These are phyloP conservation scores for Schizothecium vesticola DNA, from an alignment of 495 filamentous ascomycete genomes.

Conservation along the genomic window DNA sequence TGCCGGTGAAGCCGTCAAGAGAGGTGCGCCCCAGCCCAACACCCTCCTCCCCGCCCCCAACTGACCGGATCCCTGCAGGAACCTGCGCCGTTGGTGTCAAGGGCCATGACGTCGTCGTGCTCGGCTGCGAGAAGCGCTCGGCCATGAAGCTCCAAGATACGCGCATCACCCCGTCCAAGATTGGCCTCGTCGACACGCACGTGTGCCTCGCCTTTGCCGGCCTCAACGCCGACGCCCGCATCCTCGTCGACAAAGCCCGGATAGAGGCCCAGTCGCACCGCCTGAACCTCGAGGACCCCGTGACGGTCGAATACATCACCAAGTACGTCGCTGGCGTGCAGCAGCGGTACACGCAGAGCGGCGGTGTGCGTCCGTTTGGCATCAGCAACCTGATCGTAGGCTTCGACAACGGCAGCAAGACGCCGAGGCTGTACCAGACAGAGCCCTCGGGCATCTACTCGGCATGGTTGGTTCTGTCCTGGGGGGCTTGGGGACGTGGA, in stretches of 20 bases:
- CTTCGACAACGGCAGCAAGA: conserved; percentile 85
- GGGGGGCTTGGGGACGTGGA: no score
- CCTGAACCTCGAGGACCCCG: conserved; percentile 95
- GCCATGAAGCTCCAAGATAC: conserved; percentile 99
- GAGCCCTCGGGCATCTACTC: conserved; percentile 98
- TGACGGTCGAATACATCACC: conserved; percentile 97
- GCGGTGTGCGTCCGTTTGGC: conserved; percentile 93
- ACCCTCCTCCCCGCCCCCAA: background rate
- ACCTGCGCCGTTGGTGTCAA: conserved; percentile 98
- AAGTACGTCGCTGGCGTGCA: conserved; percentile 97
- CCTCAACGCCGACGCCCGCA: conserved; percentile 93
- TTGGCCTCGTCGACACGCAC: conserved; percentile 88
- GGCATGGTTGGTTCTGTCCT: conserved; percentile 64
- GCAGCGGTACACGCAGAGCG: conserved; percentile 96
- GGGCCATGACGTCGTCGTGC: conserved; percentile 86
- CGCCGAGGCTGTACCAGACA: conserved; percentile 89
- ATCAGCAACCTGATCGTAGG: conserved; percentile 97
- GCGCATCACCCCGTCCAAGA: conserved; percentile 97
- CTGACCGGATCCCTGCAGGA: conserved; percentile 46
- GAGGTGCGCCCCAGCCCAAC: conserved; percentile 55
- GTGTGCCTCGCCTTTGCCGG: conserved; percentile 96
- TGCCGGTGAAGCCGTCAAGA: conserved; percentile 95
- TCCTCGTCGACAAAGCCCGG: conserved; percentile 94
- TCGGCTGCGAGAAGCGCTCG: conserved; percentile 97
- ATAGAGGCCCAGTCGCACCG: conserved; percentile 96